These are phyloP conservation scores for Trebouxia sp. DNA, from an alignment of 139 green algal genomes.

Conservation along the genomic window DNA sequence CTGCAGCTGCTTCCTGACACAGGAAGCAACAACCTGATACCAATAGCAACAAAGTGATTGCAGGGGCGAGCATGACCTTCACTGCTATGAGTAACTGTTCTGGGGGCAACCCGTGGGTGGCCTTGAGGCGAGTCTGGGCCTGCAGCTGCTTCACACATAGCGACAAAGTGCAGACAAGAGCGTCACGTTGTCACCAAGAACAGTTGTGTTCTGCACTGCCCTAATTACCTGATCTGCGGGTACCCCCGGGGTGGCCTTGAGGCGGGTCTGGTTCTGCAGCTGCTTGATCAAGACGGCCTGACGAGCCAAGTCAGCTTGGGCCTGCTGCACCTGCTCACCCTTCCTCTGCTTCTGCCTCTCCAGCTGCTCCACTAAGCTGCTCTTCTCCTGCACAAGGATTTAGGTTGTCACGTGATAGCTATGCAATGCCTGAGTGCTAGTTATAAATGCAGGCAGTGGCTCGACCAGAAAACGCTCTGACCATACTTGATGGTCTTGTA, in stretches of 20 bases:
- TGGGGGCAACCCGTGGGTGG: too few relatives aligned
- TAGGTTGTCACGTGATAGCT: neutral
- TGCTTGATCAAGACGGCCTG: conserved; percentile 48
- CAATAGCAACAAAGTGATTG: too few relatives aligned
- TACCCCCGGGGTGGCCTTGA: neutral
- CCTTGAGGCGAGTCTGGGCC: too few relatives aligned
- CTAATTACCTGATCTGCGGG: neutral
- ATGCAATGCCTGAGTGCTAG: too few relatives aligned
- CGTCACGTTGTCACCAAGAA: neutral
- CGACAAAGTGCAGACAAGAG: neutral
- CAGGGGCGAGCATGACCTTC: too few relatives aligned
- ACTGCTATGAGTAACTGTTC: too few relatives aligned
- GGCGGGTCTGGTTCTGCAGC: conserved; percentile 30
- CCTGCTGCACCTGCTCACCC: conserved; percentile 32
- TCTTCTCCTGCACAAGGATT: conserved; percentile 49
- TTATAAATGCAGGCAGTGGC: neutral
- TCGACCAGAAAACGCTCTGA: neutral
- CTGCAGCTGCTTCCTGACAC: too few relatives aligned
- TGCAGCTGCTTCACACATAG: too few relatives aligned
- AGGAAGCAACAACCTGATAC: too few relatives aligned
- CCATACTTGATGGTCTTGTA: neutral
- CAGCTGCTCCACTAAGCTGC: conserved; percentile 44
- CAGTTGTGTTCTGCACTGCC: neutral
- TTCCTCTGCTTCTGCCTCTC: conserved; percentile 48
- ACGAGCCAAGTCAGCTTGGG: conserved; percentile 45